Evolutionary conservation across 2,329 filamentous ascomycete species (phyloP).

Genomic region (Clarireedia homoeocarpa): DNA sequence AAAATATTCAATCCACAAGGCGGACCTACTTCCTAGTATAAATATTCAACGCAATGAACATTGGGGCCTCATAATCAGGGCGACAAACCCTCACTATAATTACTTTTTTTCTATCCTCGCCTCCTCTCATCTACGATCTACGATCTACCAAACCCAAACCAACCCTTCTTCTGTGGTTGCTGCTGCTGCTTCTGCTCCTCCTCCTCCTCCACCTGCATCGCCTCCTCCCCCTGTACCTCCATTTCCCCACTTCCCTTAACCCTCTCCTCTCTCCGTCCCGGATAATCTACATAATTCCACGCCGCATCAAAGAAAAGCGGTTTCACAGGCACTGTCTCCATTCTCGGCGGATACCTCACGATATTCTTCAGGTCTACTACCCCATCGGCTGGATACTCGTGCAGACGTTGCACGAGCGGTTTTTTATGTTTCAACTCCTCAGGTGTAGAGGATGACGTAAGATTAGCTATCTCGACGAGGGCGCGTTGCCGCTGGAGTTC

Average conservation of each 20-base stretch:
- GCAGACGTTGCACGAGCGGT: slow-evolving; percentile 68
- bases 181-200: slow-evolving; percentile 30
- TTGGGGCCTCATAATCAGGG: not conserved
- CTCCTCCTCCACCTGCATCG: slow-evolving; percentile 19
- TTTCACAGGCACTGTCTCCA: slow-evolving; percentile 82
- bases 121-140: not conserved
- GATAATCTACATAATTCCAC: slow-evolving; percentile 96
- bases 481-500: slow-evolving; percentile 77
- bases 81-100: not conserved
- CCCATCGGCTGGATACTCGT: slow-evolving; percentile 61
- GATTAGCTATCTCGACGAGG: slow-evolving; percentile 71
- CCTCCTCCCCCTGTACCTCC: not conserved
- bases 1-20: too few species aligned
- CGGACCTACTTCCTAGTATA: too few species aligned
- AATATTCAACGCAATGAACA: not conserved
- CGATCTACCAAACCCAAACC: slow-evolving; percentile 59
- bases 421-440: slow-evolving; percentile 24
- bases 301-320: slow-evolving; percentile 93
- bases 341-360: slow-evolving; percentile 77
- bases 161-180: slow-evolving; percentile 57
- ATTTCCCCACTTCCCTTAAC: slow-evolving; percentile 21
- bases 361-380: slow-evolving; percentile 67
- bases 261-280: slow-evolving; percentile 44
- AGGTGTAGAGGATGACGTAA: slow-evolving; percentile 35
- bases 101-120: not conserved